Percentiles rank a stretch among this genome's conserved stretches.
Conservation (phyloP, 1,284 basidiomycete species). For the Ganoderma sinense region DNA sequence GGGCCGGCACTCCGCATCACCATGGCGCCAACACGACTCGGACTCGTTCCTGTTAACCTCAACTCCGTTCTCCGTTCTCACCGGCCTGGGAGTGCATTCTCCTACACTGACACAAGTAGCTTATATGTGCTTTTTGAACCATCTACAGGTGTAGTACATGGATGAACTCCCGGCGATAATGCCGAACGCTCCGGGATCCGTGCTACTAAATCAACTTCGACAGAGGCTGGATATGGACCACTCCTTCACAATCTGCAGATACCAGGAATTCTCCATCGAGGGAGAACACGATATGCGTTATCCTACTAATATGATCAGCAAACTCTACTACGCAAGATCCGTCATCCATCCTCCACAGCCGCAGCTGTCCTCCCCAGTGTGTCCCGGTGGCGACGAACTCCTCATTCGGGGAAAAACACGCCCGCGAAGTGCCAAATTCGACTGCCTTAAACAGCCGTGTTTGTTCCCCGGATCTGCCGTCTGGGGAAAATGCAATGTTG, state of each 20-base stretch:
- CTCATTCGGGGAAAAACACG: neutral
- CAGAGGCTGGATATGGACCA: neutral
- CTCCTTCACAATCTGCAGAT: neutral
- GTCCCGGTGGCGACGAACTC: neutral
- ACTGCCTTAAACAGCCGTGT: neutral
- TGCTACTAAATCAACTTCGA: neutral
- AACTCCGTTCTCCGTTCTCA: no score
- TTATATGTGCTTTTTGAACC: no score
- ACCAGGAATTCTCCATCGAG: neutral
- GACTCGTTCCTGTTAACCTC: no score
- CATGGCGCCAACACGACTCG: no score
- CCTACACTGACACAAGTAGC: no score
- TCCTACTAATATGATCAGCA: neutral
- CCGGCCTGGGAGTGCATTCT: no score
- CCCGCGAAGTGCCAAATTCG: rapidly evolving
- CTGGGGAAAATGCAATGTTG: neutral
- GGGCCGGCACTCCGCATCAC: no score
- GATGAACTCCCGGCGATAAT: no score
- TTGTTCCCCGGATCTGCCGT: neutral
- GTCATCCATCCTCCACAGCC: neutral
- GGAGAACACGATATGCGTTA: neutral
- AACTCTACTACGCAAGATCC: neutral
- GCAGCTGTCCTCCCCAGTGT: neutral
- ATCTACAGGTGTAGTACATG: no score
- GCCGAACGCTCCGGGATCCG: no score